Evolutionary conservation across 2,329 filamentous ascomycete species (phyloP).

Genomic region (Kalmusia sp.): DNA sequence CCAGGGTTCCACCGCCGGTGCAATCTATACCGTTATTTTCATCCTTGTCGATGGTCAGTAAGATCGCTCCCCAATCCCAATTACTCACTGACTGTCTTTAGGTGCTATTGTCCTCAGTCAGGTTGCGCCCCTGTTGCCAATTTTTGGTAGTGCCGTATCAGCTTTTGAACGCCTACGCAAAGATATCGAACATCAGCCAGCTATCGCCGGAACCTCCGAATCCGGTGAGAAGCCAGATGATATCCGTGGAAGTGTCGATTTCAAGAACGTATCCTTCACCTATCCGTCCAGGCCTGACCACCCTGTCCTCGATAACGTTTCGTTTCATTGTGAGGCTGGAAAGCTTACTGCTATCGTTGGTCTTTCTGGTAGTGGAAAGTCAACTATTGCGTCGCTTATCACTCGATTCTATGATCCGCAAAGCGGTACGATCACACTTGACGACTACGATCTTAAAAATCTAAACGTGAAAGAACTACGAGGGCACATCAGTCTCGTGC

Average conservation of each 20-base stretch:
- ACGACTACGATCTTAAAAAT: slow-evolving; percentile 55
- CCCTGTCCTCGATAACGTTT: slow-evolving; percentile 47
- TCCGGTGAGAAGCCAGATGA: slow-evolving; percentile 30
- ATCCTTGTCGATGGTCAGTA: slow-evolving; percentile 59
- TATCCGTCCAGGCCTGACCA: slow-evolving; percentile 51
- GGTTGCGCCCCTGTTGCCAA: slow-evolving; percentile 56
- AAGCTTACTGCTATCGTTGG: slow-evolving; percentile 54
- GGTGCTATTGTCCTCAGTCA: slow-evolving; percentile 56
- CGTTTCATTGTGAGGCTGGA: slow-evolving; percentile 45
- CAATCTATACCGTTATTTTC: slow-evolving; percentile 64
- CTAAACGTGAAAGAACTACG: slow-evolving; percentile 47
- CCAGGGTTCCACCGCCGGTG: slow-evolving; percentile 48
- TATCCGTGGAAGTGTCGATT: slow-evolving; percentile 56
- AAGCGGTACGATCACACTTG: slow-evolving; percentile 64
- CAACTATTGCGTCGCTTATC: slow-evolving; percentile 49
- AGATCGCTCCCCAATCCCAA: background rate
- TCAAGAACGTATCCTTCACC: slow-evolving; percentile 49
- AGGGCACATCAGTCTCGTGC: slow-evolving; percentile 52
- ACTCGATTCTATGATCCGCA: slow-evolving; percentile 50
- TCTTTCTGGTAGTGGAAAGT: slow-evolving; percentile 52
- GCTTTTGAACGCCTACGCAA: slow-evolving; percentile 65
- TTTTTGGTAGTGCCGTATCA: slow-evolving; percentile 58
- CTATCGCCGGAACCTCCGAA: slow-evolving; percentile 47
- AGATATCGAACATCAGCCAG: slow-evolving; percentile 61
- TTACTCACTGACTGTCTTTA: slow-evolving; percentile 23